phyloP scores from a whole-genome alignment of 495 filamentous ascomycete species.

The Hypoxylon lienhwacheense region DNA sequence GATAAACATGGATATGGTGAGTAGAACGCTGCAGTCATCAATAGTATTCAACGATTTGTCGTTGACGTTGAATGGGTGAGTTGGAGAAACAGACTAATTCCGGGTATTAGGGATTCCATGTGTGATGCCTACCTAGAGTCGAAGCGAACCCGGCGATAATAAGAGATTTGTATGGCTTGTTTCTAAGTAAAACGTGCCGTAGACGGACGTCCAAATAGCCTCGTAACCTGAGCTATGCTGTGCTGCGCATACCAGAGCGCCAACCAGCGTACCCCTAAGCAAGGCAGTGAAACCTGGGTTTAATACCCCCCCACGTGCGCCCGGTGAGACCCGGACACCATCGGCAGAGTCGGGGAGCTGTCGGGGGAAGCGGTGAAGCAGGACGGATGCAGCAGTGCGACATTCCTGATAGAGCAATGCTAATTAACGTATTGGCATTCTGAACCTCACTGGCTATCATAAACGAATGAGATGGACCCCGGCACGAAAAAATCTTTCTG shows the following conservation, averaged over 20 bases:
- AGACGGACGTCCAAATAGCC: constrained; percentile 33
- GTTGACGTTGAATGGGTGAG: background rate
- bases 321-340: constrained; percentile 27
- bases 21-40: background rate
- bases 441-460: constrained; percentile 1
- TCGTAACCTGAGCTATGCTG: constrained; percentile 25
- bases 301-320: constrained; percentile 26
- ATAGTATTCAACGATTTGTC: background rate
- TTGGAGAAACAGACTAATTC: background rate
- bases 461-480: background rate
- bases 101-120: constrained; percentile 3
- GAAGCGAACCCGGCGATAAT: constrained; percentile 6
- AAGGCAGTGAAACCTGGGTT: constrained; percentile 19
- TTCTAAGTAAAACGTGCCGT: constrained; percentile 13
- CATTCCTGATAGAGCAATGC: no score
- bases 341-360: constrained; percentile 20
- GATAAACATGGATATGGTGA: background rate
- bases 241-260: constrained; percentile 16
- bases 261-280: constrained; percentile 2
- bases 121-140: constrained; percentile 4
- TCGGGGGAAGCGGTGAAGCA: constrained; percentile 15
- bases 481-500: constrained; percentile 17
- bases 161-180: constrained; percentile 8
- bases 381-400: constrained; percentile 17
- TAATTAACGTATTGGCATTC: constrained; percentile 10